These are phyloP conservation scores for Cantharellus anzutake DNA, from an alignment of 768 basidiomycete genomes.

Conservation along the genomic window DNA sequence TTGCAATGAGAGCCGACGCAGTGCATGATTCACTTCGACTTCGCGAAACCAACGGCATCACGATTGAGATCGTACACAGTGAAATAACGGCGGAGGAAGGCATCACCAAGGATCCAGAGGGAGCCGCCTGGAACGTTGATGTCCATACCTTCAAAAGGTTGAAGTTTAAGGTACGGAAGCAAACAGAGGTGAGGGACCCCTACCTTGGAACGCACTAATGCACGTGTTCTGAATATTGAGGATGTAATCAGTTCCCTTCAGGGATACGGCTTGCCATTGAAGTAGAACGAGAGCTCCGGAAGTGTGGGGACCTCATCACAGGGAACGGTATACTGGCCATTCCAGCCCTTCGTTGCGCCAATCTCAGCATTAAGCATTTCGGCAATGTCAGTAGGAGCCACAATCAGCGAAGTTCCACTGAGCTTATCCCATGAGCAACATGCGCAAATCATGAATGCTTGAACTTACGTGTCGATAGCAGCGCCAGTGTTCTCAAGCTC, in stretches of 20 bases:
- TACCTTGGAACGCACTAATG: constrained; percentile 79
- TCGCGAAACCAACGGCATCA: constrained; percentile 73
- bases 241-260: constrained; percentile 77
- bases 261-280: constrained; percentile 62
- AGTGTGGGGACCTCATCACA: constrained; percentile 70
- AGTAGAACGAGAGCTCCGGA: constrained; percentile 70
- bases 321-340: constrained; percentile 84
- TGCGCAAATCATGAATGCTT: not conserved
- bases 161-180: constrained; percentile 76
- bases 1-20: too few relatives aligned
- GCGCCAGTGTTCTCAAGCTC: constrained; percentile 89
- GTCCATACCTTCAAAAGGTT: not conserved
- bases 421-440: constrained; percentile 11
- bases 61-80: constrained; percentile 73
- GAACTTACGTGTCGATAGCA: constrained; percentile 63
- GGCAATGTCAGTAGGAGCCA: constrained; percentile 80
- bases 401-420: constrained; percentile 77
- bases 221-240: constrained; percentile 83
- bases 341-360: constrained; percentile 88
- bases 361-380: constrained; percentile 96
- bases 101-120: constrained; percentile 35
- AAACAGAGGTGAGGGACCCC: constrained; percentile 71
- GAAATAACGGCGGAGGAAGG: constrained; percentile 80
- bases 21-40: constrained; percentile 9
- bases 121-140: not conserved